A percentile compares a stretch with the other conserved stretches of the same genome.
Evolutionary conservation across 768 basidiomycete genomes (phyloP).

Genomic region (Rhizopogon vulgaris): DNA sequence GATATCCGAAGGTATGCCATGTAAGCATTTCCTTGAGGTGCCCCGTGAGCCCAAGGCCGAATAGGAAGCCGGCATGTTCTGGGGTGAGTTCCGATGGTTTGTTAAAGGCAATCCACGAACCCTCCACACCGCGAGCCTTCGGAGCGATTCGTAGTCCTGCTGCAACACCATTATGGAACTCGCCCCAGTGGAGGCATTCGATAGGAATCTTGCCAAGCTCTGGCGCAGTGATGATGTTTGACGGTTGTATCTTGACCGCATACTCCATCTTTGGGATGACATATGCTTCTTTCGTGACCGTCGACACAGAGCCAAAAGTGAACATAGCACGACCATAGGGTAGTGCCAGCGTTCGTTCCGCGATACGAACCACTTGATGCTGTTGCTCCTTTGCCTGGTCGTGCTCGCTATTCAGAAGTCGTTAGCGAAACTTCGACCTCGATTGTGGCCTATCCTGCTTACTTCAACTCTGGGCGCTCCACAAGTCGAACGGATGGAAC

Average conservation of each 20-base stretch:
- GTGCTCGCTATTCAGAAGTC: conserved; percentile 55
- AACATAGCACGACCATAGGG: conserved; percentile 90
- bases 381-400: conserved; percentile 87
- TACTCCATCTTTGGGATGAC: conserved; percentile 76
- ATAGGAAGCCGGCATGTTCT: conserved; percentile 94
- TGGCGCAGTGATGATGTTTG: conserved; percentile 56
- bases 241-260: conserved; percentile 65
- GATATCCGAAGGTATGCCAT: conserved; percentile 93
- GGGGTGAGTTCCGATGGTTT: conserved; percentile 86
- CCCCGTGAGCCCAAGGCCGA: conserved; percentile 87
- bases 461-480: conserved; percentile 71
- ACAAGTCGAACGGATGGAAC: conserved; percentile 58
- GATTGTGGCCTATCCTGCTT: conserved; percentile 18
- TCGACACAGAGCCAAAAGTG: conserved; percentile 77
- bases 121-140: conserved; percentile 70
- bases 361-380: conserved; percentile 69
- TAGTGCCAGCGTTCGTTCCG: conserved; percentile 84
- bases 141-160: conserved; percentile 82
- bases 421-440: not conserved
- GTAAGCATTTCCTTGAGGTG: conserved; percentile 86
- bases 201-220: conserved; percentile 66
- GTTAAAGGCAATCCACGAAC: conserved; percentile 96
- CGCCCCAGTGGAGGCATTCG: conserved; percentile 86
- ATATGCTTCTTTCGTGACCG: conserved; percentile 73
- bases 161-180: conserved; percentile 96